These are phyloP conservation scores for Prillingera fragicola DNA, from an alignment of 1,284 basidiomycete genomes.

Conservation along the genomic window DNA sequence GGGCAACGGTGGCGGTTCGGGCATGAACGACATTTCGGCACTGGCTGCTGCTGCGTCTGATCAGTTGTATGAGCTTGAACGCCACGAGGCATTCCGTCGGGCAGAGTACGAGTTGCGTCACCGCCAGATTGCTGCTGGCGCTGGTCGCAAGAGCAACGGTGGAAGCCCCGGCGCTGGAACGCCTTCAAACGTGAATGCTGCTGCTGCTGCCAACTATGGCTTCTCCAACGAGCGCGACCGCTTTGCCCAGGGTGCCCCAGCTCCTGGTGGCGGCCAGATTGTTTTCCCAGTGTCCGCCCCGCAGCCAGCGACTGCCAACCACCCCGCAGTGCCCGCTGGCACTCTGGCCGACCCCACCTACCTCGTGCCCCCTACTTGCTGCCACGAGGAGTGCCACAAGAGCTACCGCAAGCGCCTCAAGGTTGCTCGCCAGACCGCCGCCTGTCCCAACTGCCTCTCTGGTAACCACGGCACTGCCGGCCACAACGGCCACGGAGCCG, in stretches of 20 bases:
- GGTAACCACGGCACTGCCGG: slow-evolving; percentile 19
- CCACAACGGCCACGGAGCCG: slow-evolving; percentile 21
- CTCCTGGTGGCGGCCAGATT: slow-evolving; percentile 36
- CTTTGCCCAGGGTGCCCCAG: slow-evolving; percentile 30
- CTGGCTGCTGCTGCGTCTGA: slow-evolving; percentile 77
- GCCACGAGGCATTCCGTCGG: slow-evolving; percentile 69
- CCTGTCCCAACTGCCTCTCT: slow-evolving; percentile 46
- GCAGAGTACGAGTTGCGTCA: slow-evolving; percentile 79
- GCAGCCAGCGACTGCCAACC: slow-evolving; percentile 43
- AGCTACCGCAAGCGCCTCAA: slow-evolving; percentile 50
- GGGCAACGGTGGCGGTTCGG: slow-evolving; percentile 37
- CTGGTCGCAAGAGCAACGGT: slow-evolving; percentile 53
- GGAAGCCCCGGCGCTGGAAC: slow-evolving; percentile 56
- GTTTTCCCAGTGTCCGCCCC: slow-evolving; percentile 47
- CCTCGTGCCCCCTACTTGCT: slow-evolving; percentile 49
- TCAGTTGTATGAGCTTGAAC: slow-evolving; percentile 78
- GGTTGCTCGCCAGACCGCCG: slow-evolving; percentile 47
- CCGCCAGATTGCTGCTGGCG: slow-evolving; percentile 47
- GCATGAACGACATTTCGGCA: slow-evolving; percentile 54
- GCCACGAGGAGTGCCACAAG: slow-evolving; percentile 53
- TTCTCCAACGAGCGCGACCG: slow-evolving; percentile 43
- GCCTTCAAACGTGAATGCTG: not conserved
- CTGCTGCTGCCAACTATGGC: slow-evolving; percentile 22
- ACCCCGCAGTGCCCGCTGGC: slow-evolving; percentile 47
- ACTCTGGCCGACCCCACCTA: slow-evolving; percentile 49